phyloP scores from a whole-genome alignment of 1,284 basidiomycete species.

The Crepidotus sp. region DNA sequence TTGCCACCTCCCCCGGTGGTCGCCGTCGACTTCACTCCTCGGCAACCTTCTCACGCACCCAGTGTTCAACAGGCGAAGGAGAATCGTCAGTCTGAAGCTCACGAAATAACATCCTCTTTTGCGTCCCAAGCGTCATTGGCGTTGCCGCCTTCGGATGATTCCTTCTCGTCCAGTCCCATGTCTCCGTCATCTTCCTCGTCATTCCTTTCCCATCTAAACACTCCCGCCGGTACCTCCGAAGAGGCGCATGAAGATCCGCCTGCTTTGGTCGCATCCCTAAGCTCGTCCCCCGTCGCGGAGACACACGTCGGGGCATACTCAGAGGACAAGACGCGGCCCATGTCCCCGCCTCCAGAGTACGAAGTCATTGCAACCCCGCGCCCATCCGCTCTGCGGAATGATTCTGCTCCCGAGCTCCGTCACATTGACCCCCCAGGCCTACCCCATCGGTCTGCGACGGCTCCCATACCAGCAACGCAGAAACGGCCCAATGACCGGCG shows the following conservation, averaged over 20 bases:
- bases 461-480: conserved; percentile 6
- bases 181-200: conserved; percentile 7
- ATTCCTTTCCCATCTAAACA: neutral
- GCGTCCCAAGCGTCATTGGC: conserved; percentile 7
- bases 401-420: conserved; percentile 16
- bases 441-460: conserved; percentile 14
- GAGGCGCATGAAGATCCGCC: neutral
- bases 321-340: neutral
- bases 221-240: neutral
- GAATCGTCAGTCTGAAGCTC: neutral
- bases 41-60: neutral
- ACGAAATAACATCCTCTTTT: neutral
- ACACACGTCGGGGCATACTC: neutral
- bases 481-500: conserved; percentile 15
- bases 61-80: neutral
- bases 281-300: neutral
- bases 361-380: conserved; percentile 7
- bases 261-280: neutral
- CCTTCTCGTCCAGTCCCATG: conserved; percentile 1
- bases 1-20: neutral
- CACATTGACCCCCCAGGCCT: conserved; percentile 12
- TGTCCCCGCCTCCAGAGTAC: conserved; percentile 18
- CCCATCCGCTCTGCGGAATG: conserved; percentile 2
- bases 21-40: neutral
- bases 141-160: conserved; percentile 6